Percentiles rank a stretch among this genome's conserved stretches.
phyloP scores from a whole-genome alignment of 1,139 yeast species.

The Protomyces inundatus region DNA sequence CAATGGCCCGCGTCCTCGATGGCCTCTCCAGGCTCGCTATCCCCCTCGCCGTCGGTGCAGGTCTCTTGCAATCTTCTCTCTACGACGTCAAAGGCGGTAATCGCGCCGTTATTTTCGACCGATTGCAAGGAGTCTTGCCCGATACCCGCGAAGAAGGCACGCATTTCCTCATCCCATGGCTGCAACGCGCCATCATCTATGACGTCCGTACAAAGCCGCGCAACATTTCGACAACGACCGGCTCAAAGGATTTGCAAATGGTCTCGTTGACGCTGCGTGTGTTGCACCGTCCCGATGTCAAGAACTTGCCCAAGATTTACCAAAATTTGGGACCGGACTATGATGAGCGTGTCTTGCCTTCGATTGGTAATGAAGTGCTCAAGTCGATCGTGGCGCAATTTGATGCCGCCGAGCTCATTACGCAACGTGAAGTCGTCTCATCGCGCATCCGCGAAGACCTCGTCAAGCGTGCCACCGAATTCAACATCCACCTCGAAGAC shows the following conservation, averaged over 20 bases:
- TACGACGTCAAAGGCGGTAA: constrained; percentile 85
- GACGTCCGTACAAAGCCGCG: constrained; percentile 92
- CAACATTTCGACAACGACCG: constrained; percentile 90
- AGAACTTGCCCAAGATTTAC: constrained; percentile 74
- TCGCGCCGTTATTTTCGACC: constrained; percentile 91
- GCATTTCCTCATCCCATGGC: constrained; percentile 92
- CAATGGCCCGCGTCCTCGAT: constrained; percentile 23
- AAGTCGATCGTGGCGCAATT: constrained; percentile 96
- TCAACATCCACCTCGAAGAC: constrained; percentile 87
- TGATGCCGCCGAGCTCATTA: constrained; percentile 95
- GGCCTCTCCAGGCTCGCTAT: constrained; percentile 30
- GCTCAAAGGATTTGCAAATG: constrained; percentile 94
- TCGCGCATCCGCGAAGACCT: constrained; percentile 85
- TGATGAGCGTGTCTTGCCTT: constrained; percentile 94
- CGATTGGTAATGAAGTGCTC: constrained; percentile 92
- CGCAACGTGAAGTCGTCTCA: constrained; percentile 93
- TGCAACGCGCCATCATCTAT: constrained; percentile 80
- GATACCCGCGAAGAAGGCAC: constrained; percentile 93
- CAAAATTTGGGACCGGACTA: constrained; percentile 88
- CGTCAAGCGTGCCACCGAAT: constrained; percentile 76
- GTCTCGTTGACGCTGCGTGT: constrained; percentile 90
- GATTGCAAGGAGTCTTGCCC: constrained; percentile 82
- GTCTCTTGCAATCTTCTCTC: constrained; percentile 65
- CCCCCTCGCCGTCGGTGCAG: constrained; percentile 56
- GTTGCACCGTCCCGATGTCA: constrained; percentile 87